Conservation (phyloP, 176 grass and related monocot species). For the Carex pumila region DNA sequence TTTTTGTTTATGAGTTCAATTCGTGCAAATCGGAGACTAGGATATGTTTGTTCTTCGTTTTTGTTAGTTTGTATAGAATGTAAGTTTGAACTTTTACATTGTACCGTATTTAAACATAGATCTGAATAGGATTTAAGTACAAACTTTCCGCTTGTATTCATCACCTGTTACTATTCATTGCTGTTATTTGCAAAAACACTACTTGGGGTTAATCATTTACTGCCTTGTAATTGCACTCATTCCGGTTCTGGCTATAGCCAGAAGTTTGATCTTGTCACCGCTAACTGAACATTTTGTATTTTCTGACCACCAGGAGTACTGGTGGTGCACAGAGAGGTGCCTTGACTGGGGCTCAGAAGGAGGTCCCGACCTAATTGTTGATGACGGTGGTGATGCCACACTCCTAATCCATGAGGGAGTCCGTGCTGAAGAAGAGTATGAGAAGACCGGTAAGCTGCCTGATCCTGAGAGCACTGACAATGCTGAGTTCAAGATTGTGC, state of each 20-base stretch:
- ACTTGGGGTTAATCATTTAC: neutral
- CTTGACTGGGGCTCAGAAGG: constrained; percentile 73
- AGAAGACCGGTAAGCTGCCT: constrained; percentile 54
- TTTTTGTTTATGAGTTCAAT: neutral
- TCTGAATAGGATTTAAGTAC: neutral
- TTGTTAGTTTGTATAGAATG: neutral
- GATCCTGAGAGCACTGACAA: constrained; percentile 84
- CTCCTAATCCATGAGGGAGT: constrained; percentile 90
- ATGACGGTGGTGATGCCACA: constrained; percentile 85
- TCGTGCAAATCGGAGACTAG: neutral
- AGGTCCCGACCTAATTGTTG: constrained; percentile 91
- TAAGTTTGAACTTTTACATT: neutral
- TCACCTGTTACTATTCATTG: neutral
- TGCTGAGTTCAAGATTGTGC: constrained; percentile 95
- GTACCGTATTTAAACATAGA: neutral
- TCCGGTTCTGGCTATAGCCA: neutral
- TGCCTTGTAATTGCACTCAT: neutral
- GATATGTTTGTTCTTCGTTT: neutral
- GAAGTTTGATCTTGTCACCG: neutral
- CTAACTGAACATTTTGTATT: neutral
- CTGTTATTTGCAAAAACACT: neutral
- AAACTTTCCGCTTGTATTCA: neutral
- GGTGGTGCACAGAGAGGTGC: constrained; percentile 99
- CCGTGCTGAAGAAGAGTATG: constrained; percentile 89
- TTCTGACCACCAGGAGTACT: constrained; percentile 62